A percentile compares a stretch with the other conserved stretches of the same genome.
phyloP scores from a whole-genome alignment of 2,329 filamentous ascomycete genomes.

The Microdochium nivale region DNA sequence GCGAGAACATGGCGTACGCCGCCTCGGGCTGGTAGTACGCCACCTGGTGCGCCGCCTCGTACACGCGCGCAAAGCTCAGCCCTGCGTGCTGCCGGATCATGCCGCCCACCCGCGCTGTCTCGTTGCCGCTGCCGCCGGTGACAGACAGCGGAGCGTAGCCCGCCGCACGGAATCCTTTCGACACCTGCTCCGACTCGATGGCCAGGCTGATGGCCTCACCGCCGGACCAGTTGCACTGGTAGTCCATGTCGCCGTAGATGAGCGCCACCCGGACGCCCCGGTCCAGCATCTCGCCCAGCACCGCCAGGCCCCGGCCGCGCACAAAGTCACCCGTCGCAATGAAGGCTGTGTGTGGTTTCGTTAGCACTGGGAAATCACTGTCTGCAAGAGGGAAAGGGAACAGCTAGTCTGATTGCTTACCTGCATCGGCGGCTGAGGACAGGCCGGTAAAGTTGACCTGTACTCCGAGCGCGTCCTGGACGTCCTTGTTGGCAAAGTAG shows the following conservation, averaged over 20 bases:
- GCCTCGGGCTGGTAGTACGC: constrained; percentile 46
- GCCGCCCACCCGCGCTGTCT: too few relatives aligned
- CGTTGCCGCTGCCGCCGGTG: constrained; percentile 26
- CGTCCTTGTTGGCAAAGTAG: constrained; percentile 47
- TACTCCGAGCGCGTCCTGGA: constrained; percentile 49
- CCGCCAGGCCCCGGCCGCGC: constrained; percentile 15
- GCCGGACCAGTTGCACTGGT: constrained; percentile 24
- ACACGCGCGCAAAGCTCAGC: constrained; percentile 40
- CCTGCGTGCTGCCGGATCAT: constrained; percentile 41
- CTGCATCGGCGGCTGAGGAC: constrained; percentile 25
- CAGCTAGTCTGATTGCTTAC: too few relatives aligned
- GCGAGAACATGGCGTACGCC: constrained; percentile 38
- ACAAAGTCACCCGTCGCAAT: constrained; percentile 45
- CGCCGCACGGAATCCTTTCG: constrained; percentile 29
- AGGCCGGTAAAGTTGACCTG: constrained; percentile 45
- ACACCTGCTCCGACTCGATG: constrained; percentile 26
- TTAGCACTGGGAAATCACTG: too few relatives aligned
- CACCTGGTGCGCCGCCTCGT: constrained; percentile 30
- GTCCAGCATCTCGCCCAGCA: constrained; percentile 12
- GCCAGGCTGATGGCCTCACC: constrained; percentile 14
- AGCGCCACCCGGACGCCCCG: constrained; percentile 15
- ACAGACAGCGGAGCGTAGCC: constrained; percentile 39
- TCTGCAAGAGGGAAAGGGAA: too few relatives aligned
- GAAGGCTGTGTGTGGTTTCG: too few relatives aligned
- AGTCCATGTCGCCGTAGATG: constrained; percentile 22